phyloP scores from a whole-genome alignment of 2,329 filamentous ascomycete species.

The Dactylellina parvicollis region DNA sequence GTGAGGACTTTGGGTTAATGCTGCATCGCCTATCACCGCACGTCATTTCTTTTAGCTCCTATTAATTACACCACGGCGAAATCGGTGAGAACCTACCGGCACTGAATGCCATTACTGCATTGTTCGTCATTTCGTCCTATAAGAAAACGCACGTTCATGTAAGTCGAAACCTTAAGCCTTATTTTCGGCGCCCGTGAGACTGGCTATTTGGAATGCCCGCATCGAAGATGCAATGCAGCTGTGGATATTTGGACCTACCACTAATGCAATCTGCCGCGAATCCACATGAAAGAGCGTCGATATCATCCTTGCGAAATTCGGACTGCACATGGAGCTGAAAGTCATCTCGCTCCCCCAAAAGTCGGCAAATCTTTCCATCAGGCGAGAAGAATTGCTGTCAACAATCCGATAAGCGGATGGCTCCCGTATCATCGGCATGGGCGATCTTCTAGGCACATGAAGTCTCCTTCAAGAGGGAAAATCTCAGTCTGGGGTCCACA shows the following conservation, averaged over 20 bases:
- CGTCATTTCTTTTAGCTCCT: conserved; percentile 6
- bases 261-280: conserved; percentile 49
- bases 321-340: conserved; percentile 48
- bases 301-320: conserved; percentile 41
- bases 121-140: conserved; percentile 53
- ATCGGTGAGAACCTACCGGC: conserved; percentile 25
- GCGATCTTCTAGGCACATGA: conserved; percentile 25
- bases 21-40: conserved; percentile 35
- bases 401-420: conserved; percentile 45
- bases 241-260: conserved; percentile 32
- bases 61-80: not conserved
- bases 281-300: conserved; percentile 48
- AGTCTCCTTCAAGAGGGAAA: conserved; percentile 26
- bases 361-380: conserved; percentile 50
- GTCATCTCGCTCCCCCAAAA: conserved; percentile 50
- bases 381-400: conserved; percentile 41
- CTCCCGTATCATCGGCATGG: conserved; percentile 44
- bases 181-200: not conserved
- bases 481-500: conserved; percentile 46
- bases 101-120: conserved; percentile 53
- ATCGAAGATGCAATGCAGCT: not conserved
- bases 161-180: conserved; percentile 8
- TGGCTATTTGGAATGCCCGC: conserved; percentile 1
- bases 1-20: conserved; percentile 49
- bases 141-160: conserved; percentile 30